phyloP scores from a whole-genome alignment of 2,329 filamentous ascomycete genomes.

The Magnaporthiopsis incrustans region DNA sequence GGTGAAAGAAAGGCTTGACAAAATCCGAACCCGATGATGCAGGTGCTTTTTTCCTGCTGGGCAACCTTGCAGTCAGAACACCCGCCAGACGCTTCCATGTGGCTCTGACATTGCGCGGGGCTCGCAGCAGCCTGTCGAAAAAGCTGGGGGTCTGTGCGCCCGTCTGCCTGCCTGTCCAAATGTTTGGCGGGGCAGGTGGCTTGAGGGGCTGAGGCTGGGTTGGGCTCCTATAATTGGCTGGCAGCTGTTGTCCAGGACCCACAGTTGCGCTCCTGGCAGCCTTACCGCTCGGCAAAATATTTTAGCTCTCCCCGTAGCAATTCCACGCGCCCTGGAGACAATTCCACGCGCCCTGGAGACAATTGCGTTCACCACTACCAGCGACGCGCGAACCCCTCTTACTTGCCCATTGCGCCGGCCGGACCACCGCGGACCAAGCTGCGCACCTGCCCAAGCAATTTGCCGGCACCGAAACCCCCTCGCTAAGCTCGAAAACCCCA shows the following conservation, averaged over 20 bases:
- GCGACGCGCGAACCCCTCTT: too few relatives aligned
- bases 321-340: neutral
- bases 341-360: neutral
- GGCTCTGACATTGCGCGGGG: neutral
- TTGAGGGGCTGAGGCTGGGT: neutral
- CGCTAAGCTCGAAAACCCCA: neutral
- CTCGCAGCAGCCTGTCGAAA: neutral
- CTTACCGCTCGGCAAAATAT: constrained; percentile 5
- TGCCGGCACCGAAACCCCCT: neutral
- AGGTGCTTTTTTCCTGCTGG: neutral
- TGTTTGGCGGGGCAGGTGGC: neutral
- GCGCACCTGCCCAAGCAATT: neutral
- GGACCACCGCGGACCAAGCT: too few relatives aligned
- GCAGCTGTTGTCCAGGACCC: neutral
- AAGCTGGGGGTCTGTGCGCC: neutral
- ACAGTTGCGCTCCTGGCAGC: neutral
- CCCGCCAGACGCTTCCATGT: neutral
- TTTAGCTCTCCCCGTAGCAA: constrained; percentile 1
- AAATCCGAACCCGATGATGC: constrained; percentile 1
- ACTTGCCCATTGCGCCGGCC: too few relatives aligned
- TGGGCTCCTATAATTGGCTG: neutral
- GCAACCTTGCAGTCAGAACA: neutral
- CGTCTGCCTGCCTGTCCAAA: neutral
- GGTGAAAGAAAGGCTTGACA: neutral
- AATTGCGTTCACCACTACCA: neutral